Evolutionary conservation across 306 rosid species (phyloP).

Genomic region (Rosa persica): DNA sequence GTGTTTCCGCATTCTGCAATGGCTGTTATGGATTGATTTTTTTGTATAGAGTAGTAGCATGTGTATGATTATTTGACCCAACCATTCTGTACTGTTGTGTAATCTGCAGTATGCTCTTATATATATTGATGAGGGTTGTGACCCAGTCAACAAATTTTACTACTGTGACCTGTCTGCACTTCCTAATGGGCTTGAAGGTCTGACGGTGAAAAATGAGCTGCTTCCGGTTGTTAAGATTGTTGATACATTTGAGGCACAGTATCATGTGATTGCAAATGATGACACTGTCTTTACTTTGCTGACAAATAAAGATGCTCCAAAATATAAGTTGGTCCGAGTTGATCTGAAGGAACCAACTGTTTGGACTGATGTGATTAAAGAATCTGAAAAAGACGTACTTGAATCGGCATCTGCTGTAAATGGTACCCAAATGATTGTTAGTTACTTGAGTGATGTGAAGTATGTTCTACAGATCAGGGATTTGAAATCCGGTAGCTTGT

Average conservation of each 20-base stretch:
- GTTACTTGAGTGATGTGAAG: conserved; percentile 92
- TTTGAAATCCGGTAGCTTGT: conserved; percentile 75
- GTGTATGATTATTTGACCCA: background rate
- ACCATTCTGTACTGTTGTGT: conserved; percentile 19
- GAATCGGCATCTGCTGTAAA: conserved; percentile 75
- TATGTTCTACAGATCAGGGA: conserved; percentile 81
- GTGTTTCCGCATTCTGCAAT: background rate
- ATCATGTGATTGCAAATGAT: conserved; percentile 72
- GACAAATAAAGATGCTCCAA: conserved; percentile 94
- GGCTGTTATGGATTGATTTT: background rate
- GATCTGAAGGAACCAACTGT: conserved; percentile 73
- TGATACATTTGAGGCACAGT: conserved; percentile 73
- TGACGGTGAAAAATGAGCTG: conserved; percentile 52
- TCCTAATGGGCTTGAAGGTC: conserved; percentile 68
- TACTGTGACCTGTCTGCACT: conserved; percentile 72
- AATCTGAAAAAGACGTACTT: conserved; percentile 79
- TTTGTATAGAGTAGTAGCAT: background rate
- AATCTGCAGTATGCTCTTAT: conserved; percentile 65
- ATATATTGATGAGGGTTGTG: conserved; percentile 68
- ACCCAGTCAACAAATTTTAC: conserved; percentile 86
- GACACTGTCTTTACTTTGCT: conserved; percentile 67
- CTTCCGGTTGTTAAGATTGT: conserved; percentile 75
- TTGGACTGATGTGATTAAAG: conserved; percentile 75
- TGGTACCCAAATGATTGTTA: conserved; percentile 70
- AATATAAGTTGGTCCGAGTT: conserved; percentile 73